Evolutionary conservation across 2,329 filamentous ascomycete genomes (phyloP), one percentile per base, ranked within the genome.

Genomic region (Trichoderma sp.): DNA sequence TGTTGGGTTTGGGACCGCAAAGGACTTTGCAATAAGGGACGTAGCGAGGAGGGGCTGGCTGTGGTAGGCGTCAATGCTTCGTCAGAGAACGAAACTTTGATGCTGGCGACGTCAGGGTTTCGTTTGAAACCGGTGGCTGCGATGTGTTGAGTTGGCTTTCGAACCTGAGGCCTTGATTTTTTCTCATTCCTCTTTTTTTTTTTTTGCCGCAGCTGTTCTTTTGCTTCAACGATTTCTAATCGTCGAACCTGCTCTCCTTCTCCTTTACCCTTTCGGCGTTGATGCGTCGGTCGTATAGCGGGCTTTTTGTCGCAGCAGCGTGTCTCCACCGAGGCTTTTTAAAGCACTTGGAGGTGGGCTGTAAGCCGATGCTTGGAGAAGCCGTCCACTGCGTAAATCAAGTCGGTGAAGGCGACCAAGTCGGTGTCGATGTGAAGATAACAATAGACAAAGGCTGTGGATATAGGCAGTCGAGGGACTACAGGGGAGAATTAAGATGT

Each of bases 291-390:
- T 48, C 27, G 57, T 25, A 35, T 35, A 19, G 57, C 57, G 57
- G 57, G 27, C 34, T 32, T 48, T 60, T 60, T 58, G 27, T 48
- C 5, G 57, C 57, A 60, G 25, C 57, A 10, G n/a, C 25, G 19
- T 29, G 57, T 60, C 39, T 15, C 57, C 57, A 60, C 57, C 57
- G 57, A 60, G 57, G 57, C 57, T 60, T 60, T 60, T 60, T 60
- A 22, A 27, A 60, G 22, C 56, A 22, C 34, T 27, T 39, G 4
- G 37, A n/a, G 37, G 56, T 59, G 56, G 56, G 56, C 37, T 59
- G 56, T 59, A 45, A 45, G 56, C 56, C 25, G 25, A 32, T 48
- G 42, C 56, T 29, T 42, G n/a, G 53, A 25, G 32, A 35, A 13
- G 29, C n/a, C 13, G 19, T 25, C 13, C 22, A 27, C 42, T n/a